These are phyloP conservation scores for Rhododendron mucronatum DNA, from an alignment of 148 eudicot species.

Conservation along the genomic window DNA sequence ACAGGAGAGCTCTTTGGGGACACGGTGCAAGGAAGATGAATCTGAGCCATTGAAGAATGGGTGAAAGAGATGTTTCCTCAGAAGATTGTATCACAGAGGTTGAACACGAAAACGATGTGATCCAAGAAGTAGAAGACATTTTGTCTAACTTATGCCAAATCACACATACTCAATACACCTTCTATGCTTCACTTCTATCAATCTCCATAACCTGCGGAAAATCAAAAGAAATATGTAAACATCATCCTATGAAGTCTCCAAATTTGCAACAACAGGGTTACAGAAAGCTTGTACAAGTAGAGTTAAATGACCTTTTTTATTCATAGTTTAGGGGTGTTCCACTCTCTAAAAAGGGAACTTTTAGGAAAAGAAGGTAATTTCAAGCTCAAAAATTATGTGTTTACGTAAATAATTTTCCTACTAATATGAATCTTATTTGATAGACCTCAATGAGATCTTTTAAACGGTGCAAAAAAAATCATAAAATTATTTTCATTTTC, in stretches of 20 bases:
- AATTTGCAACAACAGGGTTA: not conserved
- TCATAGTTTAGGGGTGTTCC: not conserved
- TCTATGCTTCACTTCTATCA: constrained; percentile 11
- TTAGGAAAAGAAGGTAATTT: no score
- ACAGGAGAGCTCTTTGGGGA: constrained; percentile 62
- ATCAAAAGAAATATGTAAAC: not conserved
- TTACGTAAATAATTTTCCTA: no score
- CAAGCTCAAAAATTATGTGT: no score
- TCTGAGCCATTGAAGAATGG: constrained; percentile 47
- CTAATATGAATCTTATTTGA: no score
- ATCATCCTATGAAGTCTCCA: not conserved
- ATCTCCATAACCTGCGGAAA: not conserved
- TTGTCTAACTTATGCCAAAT: not conserved
- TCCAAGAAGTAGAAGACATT: constrained; percentile 64
- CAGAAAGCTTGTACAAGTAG: not conserved
- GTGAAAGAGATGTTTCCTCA: constrained; percentile 24
- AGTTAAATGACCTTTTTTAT: not conserved
- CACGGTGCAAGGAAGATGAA: constrained; percentile 85
- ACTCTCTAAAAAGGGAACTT: no score
- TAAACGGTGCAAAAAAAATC: no score
- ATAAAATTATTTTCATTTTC: no score
- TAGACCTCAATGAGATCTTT: no score
- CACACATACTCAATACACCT: not conserved
- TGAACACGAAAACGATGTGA: constrained; percentile 68
- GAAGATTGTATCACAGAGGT: constrained; percentile 18